phyloP scores from a whole-genome alignment of 2,329 filamentous ascomycete genomes.

The Aspergillus costaricaensis region DNA sequence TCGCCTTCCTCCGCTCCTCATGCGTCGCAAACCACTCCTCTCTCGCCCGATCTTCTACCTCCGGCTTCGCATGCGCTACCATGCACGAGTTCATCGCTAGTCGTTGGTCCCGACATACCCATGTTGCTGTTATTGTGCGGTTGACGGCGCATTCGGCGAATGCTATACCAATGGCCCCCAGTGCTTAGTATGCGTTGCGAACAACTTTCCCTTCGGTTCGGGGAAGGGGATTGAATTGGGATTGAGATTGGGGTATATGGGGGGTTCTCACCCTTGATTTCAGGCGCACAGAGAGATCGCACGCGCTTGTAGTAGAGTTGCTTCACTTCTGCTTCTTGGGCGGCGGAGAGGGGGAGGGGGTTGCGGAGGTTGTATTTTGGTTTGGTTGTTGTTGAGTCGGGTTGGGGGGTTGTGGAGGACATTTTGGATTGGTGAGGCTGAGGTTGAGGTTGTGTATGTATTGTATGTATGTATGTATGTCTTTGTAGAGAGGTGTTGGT shows the following conservation, averaged over 20 bases:
- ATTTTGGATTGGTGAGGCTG: slow-evolving; percentile 7
- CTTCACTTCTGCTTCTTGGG: slow-evolving; percentile 79
- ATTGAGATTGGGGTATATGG: neutral
- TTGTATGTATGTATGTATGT: neutral
- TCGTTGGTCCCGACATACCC: slow-evolving; percentile 77
- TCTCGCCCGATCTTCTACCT: slow-evolving; percentile 81
- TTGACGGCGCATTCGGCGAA: slow-evolving; percentile 88
- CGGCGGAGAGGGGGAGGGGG: slow-evolving; percentile 78
- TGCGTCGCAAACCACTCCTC: slow-evolving; percentile 89
- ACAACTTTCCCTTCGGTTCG: too few relatives aligned
- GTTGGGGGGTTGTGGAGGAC: slow-evolving; percentile 7
- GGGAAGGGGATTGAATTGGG: too few relatives aligned
- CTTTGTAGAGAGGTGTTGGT: neutral
- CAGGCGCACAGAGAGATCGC: slow-evolving; percentile 70
- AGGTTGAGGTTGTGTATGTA: neutral
- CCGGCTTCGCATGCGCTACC: slow-evolving; percentile 78
- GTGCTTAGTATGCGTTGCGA: neutral
- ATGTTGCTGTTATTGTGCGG: slow-evolving; percentile 84
- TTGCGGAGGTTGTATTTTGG: slow-evolving; percentile 57
- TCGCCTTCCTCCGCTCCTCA: slow-evolving; percentile 67
- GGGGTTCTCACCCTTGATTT: slow-evolving; percentile 67
- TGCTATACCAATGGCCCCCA: slow-evolving; percentile 53
- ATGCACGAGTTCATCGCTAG: slow-evolving; percentile 93
- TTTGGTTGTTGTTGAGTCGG: slow-evolving; percentile 13
- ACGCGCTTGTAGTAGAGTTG: slow-evolving; percentile 81